A percentile compares a stretch with the other conserved stretches of the same genome.
These are phyloP conservation scores for Letharia lupina DNA, from an alignment of 495 filamentous ascomycete species.

Conservation along the genomic window DNA sequence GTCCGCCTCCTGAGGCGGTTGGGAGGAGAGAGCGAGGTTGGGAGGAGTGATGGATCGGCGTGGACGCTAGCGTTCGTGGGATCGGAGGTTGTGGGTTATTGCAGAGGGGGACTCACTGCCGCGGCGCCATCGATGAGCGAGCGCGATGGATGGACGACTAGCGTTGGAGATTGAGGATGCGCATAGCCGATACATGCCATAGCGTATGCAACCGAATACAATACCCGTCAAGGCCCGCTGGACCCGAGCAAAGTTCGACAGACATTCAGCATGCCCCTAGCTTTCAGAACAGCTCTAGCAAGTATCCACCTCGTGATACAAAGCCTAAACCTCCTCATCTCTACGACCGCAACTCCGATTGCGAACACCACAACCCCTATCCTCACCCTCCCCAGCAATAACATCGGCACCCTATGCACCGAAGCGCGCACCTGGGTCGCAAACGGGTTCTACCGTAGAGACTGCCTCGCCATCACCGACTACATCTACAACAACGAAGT, in stretches of 20 bases:
- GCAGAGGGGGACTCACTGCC: not conserved
- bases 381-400: not conserved
- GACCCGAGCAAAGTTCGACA: not conserved
- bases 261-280: not conserved
- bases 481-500: not conserved
- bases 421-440: not conserved
- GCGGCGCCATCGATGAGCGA: too few species aligned
- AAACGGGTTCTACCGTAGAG: not conserved
- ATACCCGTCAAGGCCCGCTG: not conserved
- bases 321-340: not conserved
- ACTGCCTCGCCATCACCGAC: not conserved
- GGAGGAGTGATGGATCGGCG: not conserved
- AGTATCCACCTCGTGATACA: not conserved
- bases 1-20: not conserved
- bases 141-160: not conserved
- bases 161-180: not conserved
- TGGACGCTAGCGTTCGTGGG: not conserved
- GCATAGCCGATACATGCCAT: not conserved
- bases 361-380: not conserved
- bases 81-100: not conserved
- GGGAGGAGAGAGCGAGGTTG: not conserved
- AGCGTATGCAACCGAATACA: not conserved
- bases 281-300: not conserved
- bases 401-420: not conserved
- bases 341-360: not conserved